A percentile compares a stretch with the other conserved stretches of the same genome.
Conservation (phyloP, 1,284 basidiomycete species). For the Trichosporon sp. region DNA sequence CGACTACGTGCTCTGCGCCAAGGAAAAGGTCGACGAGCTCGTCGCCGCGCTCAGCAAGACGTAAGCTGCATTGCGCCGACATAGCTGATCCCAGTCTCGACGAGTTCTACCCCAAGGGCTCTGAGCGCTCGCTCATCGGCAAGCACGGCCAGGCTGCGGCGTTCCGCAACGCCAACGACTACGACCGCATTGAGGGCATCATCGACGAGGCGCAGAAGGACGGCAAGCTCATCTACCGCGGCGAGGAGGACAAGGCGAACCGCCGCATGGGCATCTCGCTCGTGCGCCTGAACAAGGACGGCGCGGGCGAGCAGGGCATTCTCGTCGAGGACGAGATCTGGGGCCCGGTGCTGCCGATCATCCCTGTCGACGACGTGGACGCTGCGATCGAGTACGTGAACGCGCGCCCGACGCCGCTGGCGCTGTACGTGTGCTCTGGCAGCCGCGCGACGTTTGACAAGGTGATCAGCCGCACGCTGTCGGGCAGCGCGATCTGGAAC, state of each 20-base stretch:
- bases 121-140: conserved; percentile 50
- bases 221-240: conserved; percentile 68
- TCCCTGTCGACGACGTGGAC: conserved; percentile 66
- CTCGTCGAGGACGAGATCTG: conserved; percentile 72
- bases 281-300: conserved; percentile 58
- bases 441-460: conserved; percentile 35
- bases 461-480: conserved; percentile 40
- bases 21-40: conserved; percentile 61
- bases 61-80: conserved; percentile 42
- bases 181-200: conserved; percentile 60
- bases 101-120: conserved; percentile 38
- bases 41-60: conserved; percentile 60
- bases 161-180: conserved; percentile 58
- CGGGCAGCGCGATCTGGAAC: conserved; percentile 47
- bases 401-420: conserved; percentile 41
- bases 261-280: conserved; percentile 42
- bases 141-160: conserved; percentile 53
- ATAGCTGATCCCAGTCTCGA: conserved; percentile 26
- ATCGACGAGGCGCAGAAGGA: conserved; percentile 59
- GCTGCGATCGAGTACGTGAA: conserved; percentile 70
- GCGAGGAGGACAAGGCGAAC: conserved; percentile 58
- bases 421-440: conserved; percentile 46
- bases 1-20: conserved; percentile 70
- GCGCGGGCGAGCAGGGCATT: conserved; percentile 56
- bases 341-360: conserved; percentile 68